Base-by-base conservation (phyloP, 164 flowering plant species). In the Macadamia tetraphylla region DNA sequence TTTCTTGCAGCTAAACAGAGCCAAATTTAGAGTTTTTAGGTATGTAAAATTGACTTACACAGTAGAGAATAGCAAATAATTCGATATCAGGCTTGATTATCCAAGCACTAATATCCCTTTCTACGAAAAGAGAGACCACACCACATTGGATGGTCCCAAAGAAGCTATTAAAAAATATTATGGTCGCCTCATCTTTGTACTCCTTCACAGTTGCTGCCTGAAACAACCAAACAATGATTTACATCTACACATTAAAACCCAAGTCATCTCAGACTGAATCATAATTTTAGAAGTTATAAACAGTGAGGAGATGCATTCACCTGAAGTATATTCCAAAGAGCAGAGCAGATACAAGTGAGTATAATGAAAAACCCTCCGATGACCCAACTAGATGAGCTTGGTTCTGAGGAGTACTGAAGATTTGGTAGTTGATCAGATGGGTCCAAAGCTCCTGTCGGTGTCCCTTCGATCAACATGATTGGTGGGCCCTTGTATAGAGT, bases 401-500 rank as follows among this genome's bases (percentile, higher is more conserved):
- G 67, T 35, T 35, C 40, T 35, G 40, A 35, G 40, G 5, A 35
- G 5, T 35, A 35, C 3, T 35, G 3, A 35, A 35, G 40, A 35
- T 35, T 35, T 5, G 5, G 5, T 6, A 31, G 29, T 44, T 53
- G 23, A 40, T 62, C 55, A 55, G 56, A 58, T 13, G 67, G 23
- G 23, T 23, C 23, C 23, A 23, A 23, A 23, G 23, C 55, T 1
- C 68, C 53, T n/a, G n/a, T n/a, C 40, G 6, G 42, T 9, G 12
- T 11, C 9, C 1, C 1, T 3, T 9, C 1, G 13, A 46, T 9
- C 15, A 32, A 29, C 35, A 32, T 42, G 63, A 81, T 62, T 9
- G 78, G 31, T 64, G 80, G 85, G 30, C 93, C 90, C 67, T 81
- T 79, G 73, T 83, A 88, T 18, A 86, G 74, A n/a, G 72, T 78